Evolutionary conservation across 1,284 basidiomycete species (phyloP).

Genomic region (Cutaneotrichosporon mucoides): DNA sequence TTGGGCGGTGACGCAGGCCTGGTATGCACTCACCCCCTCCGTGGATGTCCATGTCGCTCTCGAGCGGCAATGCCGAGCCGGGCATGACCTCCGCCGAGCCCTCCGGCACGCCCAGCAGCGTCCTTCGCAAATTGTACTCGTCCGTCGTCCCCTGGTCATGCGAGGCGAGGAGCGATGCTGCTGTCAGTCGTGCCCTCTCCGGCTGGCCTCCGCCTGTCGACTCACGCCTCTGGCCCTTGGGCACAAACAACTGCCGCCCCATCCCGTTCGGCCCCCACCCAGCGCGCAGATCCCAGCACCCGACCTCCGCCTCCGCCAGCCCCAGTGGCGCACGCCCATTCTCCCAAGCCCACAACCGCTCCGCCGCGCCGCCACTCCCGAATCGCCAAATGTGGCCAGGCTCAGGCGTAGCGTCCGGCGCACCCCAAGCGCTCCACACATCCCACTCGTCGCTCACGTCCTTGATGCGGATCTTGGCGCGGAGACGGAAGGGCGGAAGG

Average conservation of each 20-base stretch:
- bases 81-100: slow-evolving; percentile 73
- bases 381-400: slow-evolving; percentile 30
- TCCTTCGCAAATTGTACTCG: slow-evolving; percentile 72
- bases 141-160: slow-evolving; percentile 6
- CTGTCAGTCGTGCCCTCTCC: neutral
- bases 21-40: slow-evolving; percentile 65
- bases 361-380: slow-evolving; percentile 42
- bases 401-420: neutral
- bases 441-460: slow-evolving; percentile 72
- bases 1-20: too few species aligned
- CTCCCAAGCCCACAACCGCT: slow-evolving; percentile 40
- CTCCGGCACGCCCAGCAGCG: slow-evolving; percentile 79
- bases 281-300: slow-evolving; percentile 64
- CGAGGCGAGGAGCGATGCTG: neutral
- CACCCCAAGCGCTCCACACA: slow-evolving; percentile 75
- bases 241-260: slow-evolving; percentile 66
- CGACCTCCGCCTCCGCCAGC: slow-evolving; percentile 33
- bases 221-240: slow-evolving; percentile 69
- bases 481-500: slow-evolving; percentile 67
- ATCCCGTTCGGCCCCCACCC: slow-evolving; percentile 56
- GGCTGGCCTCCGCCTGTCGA: slow-evolving; percentile 18
- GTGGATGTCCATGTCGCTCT: slow-evolving; percentile 90
- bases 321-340: slow-evolving; percentile 17
- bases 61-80: slow-evolving; percentile 78
- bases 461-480: slow-evolving; percentile 79